Evolutionary conservation across 2,329 filamentous ascomycete genomes (phyloP).

Genomic region (Phoma sp.): DNA sequence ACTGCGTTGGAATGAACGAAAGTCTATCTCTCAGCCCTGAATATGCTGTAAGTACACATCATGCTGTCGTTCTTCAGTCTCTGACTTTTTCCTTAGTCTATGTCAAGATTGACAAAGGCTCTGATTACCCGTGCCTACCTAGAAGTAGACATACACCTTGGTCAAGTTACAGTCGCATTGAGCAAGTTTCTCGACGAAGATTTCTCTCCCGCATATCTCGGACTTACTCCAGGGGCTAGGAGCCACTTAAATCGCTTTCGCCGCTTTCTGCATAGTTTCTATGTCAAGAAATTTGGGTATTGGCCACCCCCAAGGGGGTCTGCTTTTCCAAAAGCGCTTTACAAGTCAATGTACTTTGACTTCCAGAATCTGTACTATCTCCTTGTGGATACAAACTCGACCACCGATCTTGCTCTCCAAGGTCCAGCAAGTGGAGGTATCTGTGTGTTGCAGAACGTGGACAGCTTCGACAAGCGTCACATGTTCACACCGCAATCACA

Average conservation of each 20-base stretch:
- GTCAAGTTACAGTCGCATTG: constrained; percentile 64
- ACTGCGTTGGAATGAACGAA: constrained; percentile 80
- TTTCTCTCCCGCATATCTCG: constrained; percentile 69
- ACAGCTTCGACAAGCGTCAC: constrained; percentile 69
- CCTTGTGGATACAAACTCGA: constrained; percentile 68
- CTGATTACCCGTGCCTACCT: constrained; percentile 67
- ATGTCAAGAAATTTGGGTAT: constrained; percentile 70
- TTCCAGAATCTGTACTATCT: constrained; percentile 75
- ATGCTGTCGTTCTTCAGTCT: not conserved
- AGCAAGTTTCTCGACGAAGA: constrained; percentile 75
- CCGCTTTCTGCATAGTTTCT: constrained; percentile 70
- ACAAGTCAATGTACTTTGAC: constrained; percentile 69
- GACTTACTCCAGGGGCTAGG: constrained; percentile 65
- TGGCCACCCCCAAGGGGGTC: constrained; percentile 67
- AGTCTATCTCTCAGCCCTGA: constrained; percentile 63
- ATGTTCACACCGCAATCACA: constrained; percentile 66
- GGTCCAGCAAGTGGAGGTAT: constrained; percentile 69
- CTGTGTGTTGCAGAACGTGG: constrained; percentile 71
- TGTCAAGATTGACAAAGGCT: constrained; percentile 64
- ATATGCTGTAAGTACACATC: constrained; percentile 60
- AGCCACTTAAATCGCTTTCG: constrained; percentile 76
- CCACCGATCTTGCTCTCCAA: constrained; percentile 58
- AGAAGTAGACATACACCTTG: constrained; percentile 70
- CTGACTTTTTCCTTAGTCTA: constrained; percentile 32
- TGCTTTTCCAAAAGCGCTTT: constrained; percentile 65